Conservation (phyloP, 75 land plant genomes). For the Adiantum capillusveneris region DNA sequence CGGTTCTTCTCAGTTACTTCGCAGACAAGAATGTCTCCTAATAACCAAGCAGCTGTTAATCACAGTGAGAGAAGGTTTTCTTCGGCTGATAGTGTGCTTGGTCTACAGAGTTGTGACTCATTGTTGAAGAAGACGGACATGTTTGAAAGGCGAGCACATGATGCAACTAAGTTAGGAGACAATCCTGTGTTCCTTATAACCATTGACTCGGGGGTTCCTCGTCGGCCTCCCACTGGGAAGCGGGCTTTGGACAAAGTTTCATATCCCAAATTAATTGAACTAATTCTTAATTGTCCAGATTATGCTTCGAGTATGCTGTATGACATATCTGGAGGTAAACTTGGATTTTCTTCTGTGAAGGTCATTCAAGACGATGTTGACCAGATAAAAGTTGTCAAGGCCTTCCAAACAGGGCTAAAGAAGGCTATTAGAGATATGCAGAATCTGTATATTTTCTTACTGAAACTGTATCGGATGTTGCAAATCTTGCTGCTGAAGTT, state of each 20-base stretch:
- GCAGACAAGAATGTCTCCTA: neutral
- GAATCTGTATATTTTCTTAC: slow-evolving; percentile 62
- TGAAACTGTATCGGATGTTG: slow-evolving; percentile 72
- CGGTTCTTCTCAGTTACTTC: neutral
- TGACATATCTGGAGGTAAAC: slow-evolving; percentile 65
- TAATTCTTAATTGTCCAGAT: slow-evolving; percentile 58
- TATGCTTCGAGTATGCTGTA: slow-evolving; percentile 54
- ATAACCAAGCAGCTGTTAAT: slow-evolving; percentile 13
- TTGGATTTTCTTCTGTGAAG: slow-evolving; percentile 31
- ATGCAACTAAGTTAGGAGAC: slow-evolving; percentile 3
- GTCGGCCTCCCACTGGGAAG: slow-evolving; percentile 90
- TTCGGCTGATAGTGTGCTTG: slow-evolving; percentile 44
- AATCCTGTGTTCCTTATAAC: slow-evolving; percentile 54
- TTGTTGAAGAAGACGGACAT: slow-evolving; percentile 18
- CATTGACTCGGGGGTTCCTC: slow-evolving; percentile 96
- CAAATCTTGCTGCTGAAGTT: slow-evolving; percentile 51
- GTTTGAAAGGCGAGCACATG: too few relatives aligned
- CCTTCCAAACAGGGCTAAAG: slow-evolving; percentile 68
- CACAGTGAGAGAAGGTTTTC: slow-evolving; percentile 27
- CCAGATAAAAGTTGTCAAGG: slow-evolving; percentile 40
- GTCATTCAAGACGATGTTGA: slow-evolving; percentile 15
- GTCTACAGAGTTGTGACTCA: slow-evolving; percentile 22
- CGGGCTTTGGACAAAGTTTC: slow-evolving; percentile 58
- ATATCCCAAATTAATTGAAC: slow-evolving; percentile 85
- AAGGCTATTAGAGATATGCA: slow-evolving; percentile 73